Evolutionary conservation across 495 filamentous ascomycete genomes (phyloP), one percentile per base, ranked within the genome.

Genomic region (Penicillium manginii): DNA sequence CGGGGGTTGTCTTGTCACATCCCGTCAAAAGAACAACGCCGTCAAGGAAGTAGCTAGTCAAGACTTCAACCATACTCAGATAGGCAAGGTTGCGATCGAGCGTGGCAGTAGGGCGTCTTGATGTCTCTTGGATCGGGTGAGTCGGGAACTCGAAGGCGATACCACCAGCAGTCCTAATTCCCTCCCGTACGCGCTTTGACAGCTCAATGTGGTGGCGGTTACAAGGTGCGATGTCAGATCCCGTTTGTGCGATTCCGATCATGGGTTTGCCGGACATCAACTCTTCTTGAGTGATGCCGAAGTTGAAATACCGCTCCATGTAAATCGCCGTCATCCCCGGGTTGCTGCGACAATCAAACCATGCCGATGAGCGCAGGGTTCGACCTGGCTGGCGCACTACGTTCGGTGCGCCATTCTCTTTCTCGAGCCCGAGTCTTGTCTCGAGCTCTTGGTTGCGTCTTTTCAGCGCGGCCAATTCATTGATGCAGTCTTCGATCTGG

Each of bases 1-100:
- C 82, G 26, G 82, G 82, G 0, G 80, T 83, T 8, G 80, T 84
- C 68, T 84, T 84, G 57, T 84, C 82, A 68, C 82, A 84, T n/a
- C 82, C 82, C 0, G 82, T 83, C 58, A 84, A 70, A 29, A 84
- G 61, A 15, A 84, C 81, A 18, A 84, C 80, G 10, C 81, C 81
- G 60, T 84, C 81, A 52, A 84, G 69, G 2, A 79, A 79, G 63
- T 84, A 84, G 4, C 75, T 78, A 53, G 73, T 76, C 18, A 84
- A 66, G 19, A 84, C 63, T 61, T 84, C 81, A 21, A 83, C 81
- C 32, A 84, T 68, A 45, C 73, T 67, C 9, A 84, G 65, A 67
- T 83, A 83, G 12, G 77, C 78, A 59, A 84, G 53, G 57, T 84
- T 84, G 6, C 81, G 75, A 64, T 84, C 81, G 23, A 84, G 69